phyloP scores from a whole-genome alignment of 441 rosid genomes.

The Populus trichocarpa region DNA sequence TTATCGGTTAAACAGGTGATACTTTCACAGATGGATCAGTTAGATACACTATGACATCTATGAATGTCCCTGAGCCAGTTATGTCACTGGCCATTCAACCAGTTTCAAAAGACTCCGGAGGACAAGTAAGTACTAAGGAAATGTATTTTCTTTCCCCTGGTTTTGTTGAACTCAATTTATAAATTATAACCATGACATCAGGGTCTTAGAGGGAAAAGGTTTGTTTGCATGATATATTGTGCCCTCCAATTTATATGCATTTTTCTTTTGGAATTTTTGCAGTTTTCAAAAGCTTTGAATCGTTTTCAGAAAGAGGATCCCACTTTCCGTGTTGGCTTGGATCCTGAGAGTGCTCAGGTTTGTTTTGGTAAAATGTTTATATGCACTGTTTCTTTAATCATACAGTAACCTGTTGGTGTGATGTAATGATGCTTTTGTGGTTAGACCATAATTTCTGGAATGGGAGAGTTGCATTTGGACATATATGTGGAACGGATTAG shows the following conservation, averaged over 20 bases:
- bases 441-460: constrained; percentile 97
- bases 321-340: constrained; percentile 97
- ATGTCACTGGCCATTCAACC: constrained; percentile 99
- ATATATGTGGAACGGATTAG: constrained; percentile 92
- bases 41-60: constrained; percentile 96
- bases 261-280: constrained; percentile 7
- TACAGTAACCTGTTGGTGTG: neutral
- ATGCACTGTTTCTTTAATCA: constrained; percentile 4
- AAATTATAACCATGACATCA: neutral
- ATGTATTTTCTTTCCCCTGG: neutral
- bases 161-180: neutral
- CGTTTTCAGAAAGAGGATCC: constrained; percentile 98
- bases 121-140: constrained; percentile 61
- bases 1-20: constrained; percentile 56
- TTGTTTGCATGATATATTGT: neutral
- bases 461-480: constrained; percentile 98
- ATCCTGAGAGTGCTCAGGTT: constrained; percentile 98
- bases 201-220: neutral
- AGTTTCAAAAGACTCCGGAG: constrained; percentile 91
- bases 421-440: constrained; percentile 14
- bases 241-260: constrained; percentile 2
- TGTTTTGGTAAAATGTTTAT: constrained; percentile 20
- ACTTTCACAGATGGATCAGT: constrained; percentile 96
- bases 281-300: constrained; percentile 98
- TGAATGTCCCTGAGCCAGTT: constrained; percentile 99